These are phyloP conservation scores for Chlorella sp. DNA, from an alignment of 139 green algal genomes.

Conservation along the genomic window DNA sequence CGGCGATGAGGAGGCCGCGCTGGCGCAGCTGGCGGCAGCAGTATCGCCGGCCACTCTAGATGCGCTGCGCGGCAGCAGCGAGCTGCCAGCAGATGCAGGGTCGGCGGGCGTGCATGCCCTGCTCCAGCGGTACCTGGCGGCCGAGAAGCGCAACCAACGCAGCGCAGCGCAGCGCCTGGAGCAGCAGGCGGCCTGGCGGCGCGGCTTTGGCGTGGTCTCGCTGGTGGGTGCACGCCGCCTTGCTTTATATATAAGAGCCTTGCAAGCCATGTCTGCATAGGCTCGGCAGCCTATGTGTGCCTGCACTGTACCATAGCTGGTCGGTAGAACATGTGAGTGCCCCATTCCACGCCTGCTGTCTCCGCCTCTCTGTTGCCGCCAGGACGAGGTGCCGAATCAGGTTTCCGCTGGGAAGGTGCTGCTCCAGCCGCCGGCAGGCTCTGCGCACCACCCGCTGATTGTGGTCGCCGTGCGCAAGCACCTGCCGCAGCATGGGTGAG, in stretches of 20 bases:
- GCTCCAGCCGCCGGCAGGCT: constrained; percentile 21
- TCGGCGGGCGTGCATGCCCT: background rate
- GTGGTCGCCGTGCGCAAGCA: background rate
- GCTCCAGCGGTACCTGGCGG: constrained; percentile 3
- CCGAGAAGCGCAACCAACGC: background rate
- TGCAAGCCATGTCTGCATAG: no score
- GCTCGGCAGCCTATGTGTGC: background rate
- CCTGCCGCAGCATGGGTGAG: background rate
- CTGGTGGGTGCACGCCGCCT: background rate
- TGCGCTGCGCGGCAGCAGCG: background rate
- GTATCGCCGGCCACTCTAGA: background rate
- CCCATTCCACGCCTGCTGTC: no score
- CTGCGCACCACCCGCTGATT: background rate
- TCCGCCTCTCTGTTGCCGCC: background rate
- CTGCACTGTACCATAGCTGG: no score
- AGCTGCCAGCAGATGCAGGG: background rate
- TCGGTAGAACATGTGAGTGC: no score
- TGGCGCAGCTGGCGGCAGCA: no score
- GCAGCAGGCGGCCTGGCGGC: constrained; percentile 16
- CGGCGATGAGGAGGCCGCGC: no score
- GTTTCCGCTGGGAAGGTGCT: constrained; percentile 18
- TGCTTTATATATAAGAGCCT: no score
- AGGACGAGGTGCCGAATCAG: constrained; percentile 26
- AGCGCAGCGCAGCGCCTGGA: background rate
- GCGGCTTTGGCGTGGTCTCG: background rate